A percentile compares a stretch with the other conserved stretches of the same genome.
Conservation (phyloP, 257 asterid genomes). For the Scutellaria galericulata region DNA sequence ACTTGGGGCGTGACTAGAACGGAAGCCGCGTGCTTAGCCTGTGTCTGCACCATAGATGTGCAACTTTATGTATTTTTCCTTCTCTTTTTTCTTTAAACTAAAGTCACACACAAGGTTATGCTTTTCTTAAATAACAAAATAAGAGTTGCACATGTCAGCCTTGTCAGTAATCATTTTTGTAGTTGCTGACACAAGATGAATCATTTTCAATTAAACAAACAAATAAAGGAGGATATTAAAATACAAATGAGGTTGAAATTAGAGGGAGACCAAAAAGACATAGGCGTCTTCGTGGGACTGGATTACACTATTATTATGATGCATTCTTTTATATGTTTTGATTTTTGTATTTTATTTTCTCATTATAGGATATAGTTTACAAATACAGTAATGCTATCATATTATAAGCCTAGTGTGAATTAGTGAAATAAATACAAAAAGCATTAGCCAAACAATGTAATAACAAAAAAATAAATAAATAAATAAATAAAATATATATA, state of each 20-base stretch:
- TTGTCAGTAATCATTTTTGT: neutral
- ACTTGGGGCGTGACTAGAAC: neutral
- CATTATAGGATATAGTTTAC: too few species aligned
- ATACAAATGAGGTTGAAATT: neutral
- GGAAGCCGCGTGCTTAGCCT: neutral
- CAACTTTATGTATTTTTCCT: neutral
- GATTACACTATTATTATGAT: neutral
- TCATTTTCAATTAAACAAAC: neutral
- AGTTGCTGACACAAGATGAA: neutral
- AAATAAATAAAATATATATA: too few species aligned
- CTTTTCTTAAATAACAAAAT: neutral
- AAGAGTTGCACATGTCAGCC: neutral
- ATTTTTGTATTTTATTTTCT: too few species aligned
- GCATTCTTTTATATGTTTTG: too few species aligned
- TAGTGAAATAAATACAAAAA: neutral
- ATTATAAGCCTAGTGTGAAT: neutral
- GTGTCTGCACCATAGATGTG: neutral
- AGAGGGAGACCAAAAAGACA: neutral
- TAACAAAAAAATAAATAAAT: too few species aligned
- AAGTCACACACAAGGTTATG: neutral
- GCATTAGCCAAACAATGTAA: neutral
- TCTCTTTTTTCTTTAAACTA: neutral
- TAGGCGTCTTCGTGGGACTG: neutral
- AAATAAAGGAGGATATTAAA: neutral
- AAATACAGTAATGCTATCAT: neutral